Conservation (phyloP, 192 early-diverging fungal species). For the Linnemannia exigua region DNA sequence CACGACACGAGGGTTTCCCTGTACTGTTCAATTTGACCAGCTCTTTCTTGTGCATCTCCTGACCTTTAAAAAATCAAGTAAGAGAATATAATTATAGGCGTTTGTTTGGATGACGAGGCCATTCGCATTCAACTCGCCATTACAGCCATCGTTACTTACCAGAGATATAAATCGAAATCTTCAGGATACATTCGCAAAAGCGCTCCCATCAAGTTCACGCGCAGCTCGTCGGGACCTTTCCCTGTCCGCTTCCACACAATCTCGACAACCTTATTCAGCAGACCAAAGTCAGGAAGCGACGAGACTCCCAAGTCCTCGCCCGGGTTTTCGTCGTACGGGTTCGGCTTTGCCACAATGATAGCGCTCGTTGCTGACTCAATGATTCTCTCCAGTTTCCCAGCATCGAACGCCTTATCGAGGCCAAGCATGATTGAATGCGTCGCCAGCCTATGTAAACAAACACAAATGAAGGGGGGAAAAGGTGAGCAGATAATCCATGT, state of each 20-base stretch:
- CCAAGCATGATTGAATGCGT: slow-evolving; percentile 31
- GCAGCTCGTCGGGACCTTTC: not conserved
- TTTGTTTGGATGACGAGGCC: no score
- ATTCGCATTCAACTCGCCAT: not conserved
- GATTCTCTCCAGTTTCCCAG: not conserved
- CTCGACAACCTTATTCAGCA: slow-evolving; percentile 31
- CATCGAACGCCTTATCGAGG: not conserved
- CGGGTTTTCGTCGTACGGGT: slow-evolving; percentile 28
- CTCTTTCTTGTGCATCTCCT: slow-evolving; percentile 20
- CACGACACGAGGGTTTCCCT: slow-evolving; percentile 21
- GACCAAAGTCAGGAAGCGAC: slow-evolving; percentile 19
- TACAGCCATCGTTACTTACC: slow-evolving; percentile 4
- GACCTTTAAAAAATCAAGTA: slow-evolving; percentile 8
- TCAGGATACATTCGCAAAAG: slow-evolving; percentile 23
- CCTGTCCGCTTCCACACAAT: slow-evolving; percentile 11
- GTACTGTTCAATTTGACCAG: slow-evolving; percentile 16
- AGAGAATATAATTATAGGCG: not conserved
- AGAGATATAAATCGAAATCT: slow-evolving; percentile 25
- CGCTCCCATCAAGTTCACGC: slow-evolving; percentile 16
- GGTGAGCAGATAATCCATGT: not conserved
- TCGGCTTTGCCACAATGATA: slow-evolving; percentile 3
- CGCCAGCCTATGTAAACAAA: slow-evolving; percentile 18
- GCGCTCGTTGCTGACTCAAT: slow-evolving; percentile 5
- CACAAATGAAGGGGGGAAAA: not conserved
- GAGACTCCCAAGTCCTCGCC: not conserved